Evolutionary conservation across 106 monocot species (phyloP).

Genomic region (Apostasia shenzhenica): DNA sequence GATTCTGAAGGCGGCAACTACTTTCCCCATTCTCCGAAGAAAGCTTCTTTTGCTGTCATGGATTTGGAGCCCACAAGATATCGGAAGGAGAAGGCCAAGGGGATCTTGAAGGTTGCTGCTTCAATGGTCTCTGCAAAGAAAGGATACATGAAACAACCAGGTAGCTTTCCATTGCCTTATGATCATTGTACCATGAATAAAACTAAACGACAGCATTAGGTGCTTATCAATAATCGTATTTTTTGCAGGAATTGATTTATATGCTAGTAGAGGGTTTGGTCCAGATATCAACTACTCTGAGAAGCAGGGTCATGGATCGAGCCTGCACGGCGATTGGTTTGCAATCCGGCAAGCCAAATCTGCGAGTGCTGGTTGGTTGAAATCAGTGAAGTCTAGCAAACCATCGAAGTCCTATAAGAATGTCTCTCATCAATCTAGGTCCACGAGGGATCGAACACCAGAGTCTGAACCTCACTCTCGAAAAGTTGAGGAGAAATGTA

Average conservation of each 20-base stretch:
- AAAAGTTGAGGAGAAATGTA: slow-evolving; percentile 44
- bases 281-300: slow-evolving; percentile 12
- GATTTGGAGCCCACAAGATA: slow-evolving; percentile 11
- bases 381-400: slow-evolving; percentile 29
- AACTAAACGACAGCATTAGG: background rate
- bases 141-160: slow-evolving; percentile 7
- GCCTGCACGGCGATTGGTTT: too few relatives aligned
- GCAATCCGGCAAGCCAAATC: too few relatives aligned
- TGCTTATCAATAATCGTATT: too few relatives aligned
- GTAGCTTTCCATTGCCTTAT: slow-evolving; percentile 6
- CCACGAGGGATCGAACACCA: slow-evolving; percentile 6
- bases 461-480: slow-evolving; percentile 16
- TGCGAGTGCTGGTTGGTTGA: slow-evolving; percentile 16
- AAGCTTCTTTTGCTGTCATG: slow-evolving; percentile 1
- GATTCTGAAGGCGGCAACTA: slow-evolving; percentile 34
- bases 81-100: slow-evolving; percentile 41
- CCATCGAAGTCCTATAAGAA: slow-evolving; percentile 23
- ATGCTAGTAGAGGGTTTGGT: background rate
- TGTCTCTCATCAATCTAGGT: background rate
- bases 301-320: slow-evolving; percentile 13
- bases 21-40: background rate
- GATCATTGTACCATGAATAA: background rate
- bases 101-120: slow-evolving; percentile 27
- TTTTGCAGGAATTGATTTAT: too few relatives aligned
- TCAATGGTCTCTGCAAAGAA: slow-evolving; percentile 24